phyloP scores from a whole-genome alignment of 345 rosid species.

The Salix caprea region DNA sequence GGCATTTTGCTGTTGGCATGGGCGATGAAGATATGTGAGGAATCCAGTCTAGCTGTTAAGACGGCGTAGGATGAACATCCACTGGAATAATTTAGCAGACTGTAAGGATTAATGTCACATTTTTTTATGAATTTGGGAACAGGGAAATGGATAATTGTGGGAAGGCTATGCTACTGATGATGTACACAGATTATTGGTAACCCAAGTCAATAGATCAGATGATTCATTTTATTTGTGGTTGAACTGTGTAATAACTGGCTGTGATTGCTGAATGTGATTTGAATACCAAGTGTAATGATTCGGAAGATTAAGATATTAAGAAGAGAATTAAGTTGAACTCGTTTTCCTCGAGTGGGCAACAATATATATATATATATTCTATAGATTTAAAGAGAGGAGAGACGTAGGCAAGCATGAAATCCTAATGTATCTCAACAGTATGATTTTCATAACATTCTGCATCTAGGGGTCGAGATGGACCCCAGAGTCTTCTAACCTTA shows the following conservation, averaged over 20 bases:
- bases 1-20: constrained; percentile 39
- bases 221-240: neutral
- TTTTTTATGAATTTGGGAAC: neutral
- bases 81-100: neutral
- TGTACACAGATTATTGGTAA: neutral
- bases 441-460: neutral
- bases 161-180: too few species aligned
- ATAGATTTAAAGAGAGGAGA: neutral
- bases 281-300: neutral
- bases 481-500: too few species aligned
- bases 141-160: neutral
- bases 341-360: neutral
- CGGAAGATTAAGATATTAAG: too few species aligned
- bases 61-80: neutral
- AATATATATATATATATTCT: neutral
- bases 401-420: neutral
- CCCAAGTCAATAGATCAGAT: neutral
- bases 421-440: too few species aligned
- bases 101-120: neutral
- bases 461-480: neutral
- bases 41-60: neutral
- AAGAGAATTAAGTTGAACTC: neutral
- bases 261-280: neutral
- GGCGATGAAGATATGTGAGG: constrained; percentile 29
- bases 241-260: neutral